phyloP scores from a whole-genome alignment of 1,139 yeast genomes.

The Pneumocystis jirovecii region DNA sequence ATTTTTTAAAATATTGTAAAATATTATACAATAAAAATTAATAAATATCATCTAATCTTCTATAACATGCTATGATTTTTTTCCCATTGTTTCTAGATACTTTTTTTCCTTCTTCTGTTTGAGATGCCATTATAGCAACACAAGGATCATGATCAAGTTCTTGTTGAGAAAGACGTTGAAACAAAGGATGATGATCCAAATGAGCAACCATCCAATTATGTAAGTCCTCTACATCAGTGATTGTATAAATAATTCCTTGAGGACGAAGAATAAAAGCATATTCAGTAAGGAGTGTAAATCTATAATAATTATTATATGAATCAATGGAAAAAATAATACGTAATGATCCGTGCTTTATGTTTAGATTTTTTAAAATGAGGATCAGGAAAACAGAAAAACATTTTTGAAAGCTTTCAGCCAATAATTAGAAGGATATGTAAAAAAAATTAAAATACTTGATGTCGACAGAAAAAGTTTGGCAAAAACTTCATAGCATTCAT shows the following conservation, averaged over 20 bases:
- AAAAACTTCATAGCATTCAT: slow-evolving; percentile 96
- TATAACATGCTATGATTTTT: slow-evolving; percentile 80
- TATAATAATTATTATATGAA: not conserved
- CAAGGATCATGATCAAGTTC: slow-evolving; percentile 74
- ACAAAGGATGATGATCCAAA: slow-evolving; percentile 76
- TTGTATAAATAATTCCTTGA: slow-evolving; percentile 81
- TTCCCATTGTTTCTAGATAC: slow-evolving; percentile 79
- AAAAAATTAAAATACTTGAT: slow-evolving; percentile 21
- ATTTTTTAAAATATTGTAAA: not conserved
- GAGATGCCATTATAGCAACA: slow-evolving; percentile 70
- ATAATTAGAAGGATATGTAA: not conserved
- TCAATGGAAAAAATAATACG: slow-evolving; percentile 24
- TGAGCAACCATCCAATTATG: slow-evolving; percentile 96
- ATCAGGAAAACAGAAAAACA: slow-evolving; percentile 97
- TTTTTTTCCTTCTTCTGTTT: slow-evolving; percentile 96
- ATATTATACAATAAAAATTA: not conserved
- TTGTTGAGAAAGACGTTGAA: slow-evolving; percentile 59
- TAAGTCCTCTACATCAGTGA: slow-evolving; percentile 87
- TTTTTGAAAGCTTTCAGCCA: slow-evolving; percentile 52
- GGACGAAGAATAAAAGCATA: slow-evolving; percentile 81
- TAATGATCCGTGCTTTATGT: slow-evolving; percentile 91
- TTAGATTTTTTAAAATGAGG: slow-evolving; percentile 96
- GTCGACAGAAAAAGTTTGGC: slow-evolving; percentile 78
- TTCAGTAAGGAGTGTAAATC: slow-evolving; percentile 65
- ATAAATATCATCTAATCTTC: slow-evolving; percentile 29